Evolutionary conservation across 1,284 basidiomycete species (phyloP).

Genomic region (Trametes hirsuta): DNA sequence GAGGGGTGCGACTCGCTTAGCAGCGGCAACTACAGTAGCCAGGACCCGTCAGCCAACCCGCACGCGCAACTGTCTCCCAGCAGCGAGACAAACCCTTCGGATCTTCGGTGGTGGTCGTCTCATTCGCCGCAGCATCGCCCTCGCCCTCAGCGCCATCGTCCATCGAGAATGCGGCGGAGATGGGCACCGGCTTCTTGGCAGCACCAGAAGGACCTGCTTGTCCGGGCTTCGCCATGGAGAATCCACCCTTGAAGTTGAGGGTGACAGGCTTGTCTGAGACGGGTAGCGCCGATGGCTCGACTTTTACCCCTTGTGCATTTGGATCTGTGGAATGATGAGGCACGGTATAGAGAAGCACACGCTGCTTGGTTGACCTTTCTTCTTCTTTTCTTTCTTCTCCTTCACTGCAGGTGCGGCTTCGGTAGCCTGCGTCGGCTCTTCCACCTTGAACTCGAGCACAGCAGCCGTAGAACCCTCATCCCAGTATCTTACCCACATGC

Average conservation of each 20-base stretch:
- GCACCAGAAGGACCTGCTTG: slow-evolving; percentile 16
- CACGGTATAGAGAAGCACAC: background rate
- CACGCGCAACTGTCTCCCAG: slow-evolving; percentile 20
- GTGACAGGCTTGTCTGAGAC: slow-evolving; percentile 80
- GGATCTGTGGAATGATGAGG: slow-evolving; percentile 4
- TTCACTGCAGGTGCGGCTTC: slow-evolving; percentile 39
- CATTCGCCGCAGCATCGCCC: slow-evolving; percentile 25
- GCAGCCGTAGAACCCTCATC: slow-evolving; percentile 76
- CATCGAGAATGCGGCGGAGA: slow-evolving; percentile 60
- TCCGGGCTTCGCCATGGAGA: slow-evolving; percentile 42
- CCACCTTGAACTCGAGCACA: slow-evolving; percentile 79
- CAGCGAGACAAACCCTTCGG: slow-evolving; percentile 56
- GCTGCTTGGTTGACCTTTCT: slow-evolving; percentile 46
- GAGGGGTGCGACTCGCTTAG: slow-evolving; percentile 80
- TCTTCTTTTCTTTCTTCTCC: slow-evolving; percentile 72
- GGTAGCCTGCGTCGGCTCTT: slow-evolving; percentile 51
- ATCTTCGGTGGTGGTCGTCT: slow-evolving; percentile 42
- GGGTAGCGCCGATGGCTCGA: slow-evolving; percentile 65
- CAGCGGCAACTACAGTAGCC: slow-evolving; percentile 50
- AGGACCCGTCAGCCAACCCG: slow-evolving; percentile 23
- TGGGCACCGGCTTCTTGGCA: slow-evolving; percentile 39
- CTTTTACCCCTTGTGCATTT: slow-evolving; percentile 31
- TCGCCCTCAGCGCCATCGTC: slow-evolving; percentile 36
- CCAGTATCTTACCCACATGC: slow-evolving; percentile 80
- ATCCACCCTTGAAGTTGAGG: slow-evolving; percentile 62